These are phyloP conservation scores for Plenodomus lindquistii DNA, from an alignment of 2,329 filamentous ascomycete genomes.

Conservation along the genomic window DNA sequence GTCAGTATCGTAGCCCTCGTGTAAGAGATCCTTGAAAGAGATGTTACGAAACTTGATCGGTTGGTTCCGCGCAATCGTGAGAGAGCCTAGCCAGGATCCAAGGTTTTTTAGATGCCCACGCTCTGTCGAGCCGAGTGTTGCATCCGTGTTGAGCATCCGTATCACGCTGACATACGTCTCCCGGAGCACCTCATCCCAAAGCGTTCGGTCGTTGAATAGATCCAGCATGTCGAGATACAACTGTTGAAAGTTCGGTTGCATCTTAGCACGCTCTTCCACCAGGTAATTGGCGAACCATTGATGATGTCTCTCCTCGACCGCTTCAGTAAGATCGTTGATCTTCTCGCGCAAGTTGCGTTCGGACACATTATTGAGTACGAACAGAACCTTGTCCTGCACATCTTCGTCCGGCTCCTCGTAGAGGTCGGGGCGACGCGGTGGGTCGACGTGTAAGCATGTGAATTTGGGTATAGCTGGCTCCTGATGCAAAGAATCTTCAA, in stretches of 20 bases:
- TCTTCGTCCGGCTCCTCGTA: constrained; percentile 85
- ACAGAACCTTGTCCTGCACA: constrained; percentile 89
- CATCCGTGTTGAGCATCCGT: constrained; percentile 86
- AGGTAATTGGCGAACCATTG: constrained; percentile 97
- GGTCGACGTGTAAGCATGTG: constrained; percentile 74
- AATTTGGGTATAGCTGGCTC: constrained; percentile 74
- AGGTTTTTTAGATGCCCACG: constrained; percentile 90
- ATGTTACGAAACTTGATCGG: constrained; percentile 97
- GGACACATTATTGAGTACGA: constrained; percentile 95
- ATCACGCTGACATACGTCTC: constrained; percentile 89
- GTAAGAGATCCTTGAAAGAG: constrained; percentile 91
- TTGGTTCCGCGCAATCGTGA: constrained; percentile 91
- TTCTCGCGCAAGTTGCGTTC: constrained; percentile 85
- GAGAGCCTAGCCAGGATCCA: constrained; percentile 86
- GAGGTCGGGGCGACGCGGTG: constrained; percentile 62
- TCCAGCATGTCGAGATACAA: constrained; percentile 90
- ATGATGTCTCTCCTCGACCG: constrained; percentile 78
- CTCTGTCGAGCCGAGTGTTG: constrained; percentile 83
- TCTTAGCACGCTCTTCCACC: constrained; percentile 93
- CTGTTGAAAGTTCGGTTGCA: constrained; percentile 95
- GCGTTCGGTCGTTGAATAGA: constrained; percentile 73
- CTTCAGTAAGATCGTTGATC: constrained; percentile 76
- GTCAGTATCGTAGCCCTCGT: constrained; percentile 92
- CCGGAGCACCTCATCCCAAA: constrained; percentile 88
- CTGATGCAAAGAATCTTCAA: constrained; percentile 62